Evolutionary conservation across 345 rosid genomes (phyloP), one percentile per base, ranked within the genome.

Genomic region (Anastatica hierochuntica): DNA sequence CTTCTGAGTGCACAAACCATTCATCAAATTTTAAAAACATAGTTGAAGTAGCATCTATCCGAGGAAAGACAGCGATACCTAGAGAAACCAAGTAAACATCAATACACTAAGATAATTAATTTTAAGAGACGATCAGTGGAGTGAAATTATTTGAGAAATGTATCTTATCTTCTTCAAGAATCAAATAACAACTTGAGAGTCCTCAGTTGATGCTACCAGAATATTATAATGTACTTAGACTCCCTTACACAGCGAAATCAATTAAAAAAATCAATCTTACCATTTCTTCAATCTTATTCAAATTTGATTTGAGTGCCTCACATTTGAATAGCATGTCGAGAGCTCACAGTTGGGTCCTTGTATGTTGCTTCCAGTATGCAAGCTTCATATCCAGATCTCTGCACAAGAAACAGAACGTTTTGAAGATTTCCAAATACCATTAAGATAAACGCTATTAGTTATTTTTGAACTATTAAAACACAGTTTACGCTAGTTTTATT

Each of bases 361-460:
- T 87, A 90, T 36, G 90, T 60, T 43, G 96, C 83, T 76, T 87
- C 96, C 70, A 81, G 49, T 65, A 90, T 49, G 70, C 82, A 87
- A 49, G 79, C 96, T 79, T 90, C 98, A 77, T 87, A 90, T 59
- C 96, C 96, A 34, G 77, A 87, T 66, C 90, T 72, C 98, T 87
- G 94, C 62, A 72, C 64, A 63, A 66, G 56, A 68, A 60, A 21
- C 30, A 44, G 14, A 31, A 23, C 6, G 45, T 51, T 42, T 59
- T 45, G 49, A 24, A 58, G 19, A 37, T 34, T 34, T 65, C 19
- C 24, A 37, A 27, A 30, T 41, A 42, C 5, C 2, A 31, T 3
- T 39, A 23, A 18, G 10, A 24, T n/a, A 41, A 17, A 46, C 29
- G 10, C 14, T 50, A n/a, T n/a, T n/a, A n/a, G n/a, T n/a, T n/a